Conservation (phyloP, 2,329 filamentous ascomycete genomes). For the Neonectria coccinea region DNA sequence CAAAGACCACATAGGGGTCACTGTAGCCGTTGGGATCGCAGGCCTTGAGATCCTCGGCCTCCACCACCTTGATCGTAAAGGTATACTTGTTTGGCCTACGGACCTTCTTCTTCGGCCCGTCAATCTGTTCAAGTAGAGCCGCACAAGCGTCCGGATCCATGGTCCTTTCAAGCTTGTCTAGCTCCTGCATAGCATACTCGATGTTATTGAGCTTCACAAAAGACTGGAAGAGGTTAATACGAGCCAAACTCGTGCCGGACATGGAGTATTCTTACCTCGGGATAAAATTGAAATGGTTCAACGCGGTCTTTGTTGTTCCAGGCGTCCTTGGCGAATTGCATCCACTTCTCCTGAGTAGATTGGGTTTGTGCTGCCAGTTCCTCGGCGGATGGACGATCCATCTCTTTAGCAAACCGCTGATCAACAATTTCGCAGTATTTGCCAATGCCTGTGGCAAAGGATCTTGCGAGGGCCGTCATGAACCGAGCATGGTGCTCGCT, state of each 20-base stretch:
- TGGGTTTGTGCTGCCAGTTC: conserved; percentile 83
- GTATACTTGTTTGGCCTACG: conserved; percentile 88
- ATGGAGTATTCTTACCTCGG: conserved; percentile 72
- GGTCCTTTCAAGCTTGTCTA: conserved; percentile 88
- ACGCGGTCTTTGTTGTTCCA: conserved; percentile 93
- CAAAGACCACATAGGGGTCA: conserved; percentile 96
- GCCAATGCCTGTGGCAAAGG: conserved; percentile 83
- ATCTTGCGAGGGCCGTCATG: conserved; percentile 92
- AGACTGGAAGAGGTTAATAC: conserved; percentile 69
- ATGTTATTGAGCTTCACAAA: conserved; percentile 98
- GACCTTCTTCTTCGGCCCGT: conserved; percentile 73
- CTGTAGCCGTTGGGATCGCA: conserved; percentile 95
- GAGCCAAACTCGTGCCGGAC: neutral
- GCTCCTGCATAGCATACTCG: conserved; percentile 90
- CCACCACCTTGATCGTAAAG: conserved; percentile 98
- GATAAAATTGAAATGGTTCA: conserved; percentile 96
- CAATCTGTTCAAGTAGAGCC: conserved; percentile 79
- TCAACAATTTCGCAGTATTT: conserved; percentile 94
- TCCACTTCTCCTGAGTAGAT: conserved; percentile 90
- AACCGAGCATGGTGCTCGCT: conserved; percentile 95
- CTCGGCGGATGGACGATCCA: conserved; percentile 91
- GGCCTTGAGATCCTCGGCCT: conserved; percentile 97
- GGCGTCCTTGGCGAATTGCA: conserved; percentile 93
- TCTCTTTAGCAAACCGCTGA: conserved; percentile 85
- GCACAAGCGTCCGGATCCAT: conserved; percentile 95